A percentile compares a stretch with the other conserved stretches of the same genome.
Conservation (phyloP, 139 green algal species). For the Haematococcus lacustris region DNA sequence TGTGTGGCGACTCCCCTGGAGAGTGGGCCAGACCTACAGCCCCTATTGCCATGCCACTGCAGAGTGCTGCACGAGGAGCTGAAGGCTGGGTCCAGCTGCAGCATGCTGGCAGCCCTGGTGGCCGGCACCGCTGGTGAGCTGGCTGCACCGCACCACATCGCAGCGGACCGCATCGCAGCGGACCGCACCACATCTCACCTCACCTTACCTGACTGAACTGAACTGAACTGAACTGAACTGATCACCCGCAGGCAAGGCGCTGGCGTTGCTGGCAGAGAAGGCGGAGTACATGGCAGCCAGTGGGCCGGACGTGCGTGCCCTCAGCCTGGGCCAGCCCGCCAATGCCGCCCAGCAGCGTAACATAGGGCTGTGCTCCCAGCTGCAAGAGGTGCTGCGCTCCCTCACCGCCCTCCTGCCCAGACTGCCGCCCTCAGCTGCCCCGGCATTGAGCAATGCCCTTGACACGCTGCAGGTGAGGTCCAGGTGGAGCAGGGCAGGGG, state of each 20-base stretch:
- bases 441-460: slow-evolving; percentile 6
- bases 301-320: slow-evolving; percentile 57
- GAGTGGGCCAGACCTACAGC: no score
- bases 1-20: no score
- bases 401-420: slow-evolving; percentile 10
- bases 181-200: no score
- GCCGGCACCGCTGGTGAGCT: slow-evolving; percentile 11
- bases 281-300: slow-evolving; percentile 66
- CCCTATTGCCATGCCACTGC: no score
- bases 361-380: slow-evolving; percentile 65
- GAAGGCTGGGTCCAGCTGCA: slow-evolving; percentile 45
- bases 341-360: slow-evolving; percentile 74
- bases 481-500: no score
- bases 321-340: slow-evolving; percentile 22
- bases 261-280: slow-evolving; percentile 42
- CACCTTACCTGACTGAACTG: no score
- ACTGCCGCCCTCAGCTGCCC: slow-evolving; percentile 19
- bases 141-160: no score
- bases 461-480: slow-evolving; percentile 4
- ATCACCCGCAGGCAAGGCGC: slow-evolving; percentile 31
- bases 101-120: slow-evolving; percentile 40
- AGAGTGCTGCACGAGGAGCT: slow-evolving; percentile 81
- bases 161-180: no score
- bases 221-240: no score
- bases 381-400: slow-evolving; percentile 75